phyloP scores from a whole-genome alignment of 2,329 filamentous ascomycete species.

The Diaporthe nobilis region DNA sequence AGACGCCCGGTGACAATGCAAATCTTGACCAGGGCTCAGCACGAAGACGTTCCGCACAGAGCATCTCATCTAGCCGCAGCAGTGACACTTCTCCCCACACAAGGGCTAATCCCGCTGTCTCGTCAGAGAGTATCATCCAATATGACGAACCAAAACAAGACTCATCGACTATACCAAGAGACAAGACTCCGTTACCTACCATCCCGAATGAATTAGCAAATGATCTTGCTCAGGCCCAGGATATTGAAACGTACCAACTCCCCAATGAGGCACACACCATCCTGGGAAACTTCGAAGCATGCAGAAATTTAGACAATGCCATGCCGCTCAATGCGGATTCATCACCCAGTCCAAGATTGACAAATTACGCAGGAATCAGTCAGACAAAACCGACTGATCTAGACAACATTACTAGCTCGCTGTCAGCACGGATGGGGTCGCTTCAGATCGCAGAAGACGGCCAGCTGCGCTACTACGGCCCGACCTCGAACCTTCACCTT shows the following conservation, averaged over 20 bases:
- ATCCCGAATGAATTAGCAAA: not conserved
- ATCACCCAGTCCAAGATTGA: not conserved
- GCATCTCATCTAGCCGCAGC: not conserved
- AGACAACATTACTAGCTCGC: slow-evolving; percentile 3
- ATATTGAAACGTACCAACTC: rapidly evolving
- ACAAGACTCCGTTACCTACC: not conserved
- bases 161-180: not conserved
- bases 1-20: not conserved
- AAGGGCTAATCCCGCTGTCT: not conserved
- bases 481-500: not conserved
- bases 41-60: not conserved
- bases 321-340: not conserved
- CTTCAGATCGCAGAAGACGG: slow-evolving; percentile 8
- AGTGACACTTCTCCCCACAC: not conserved
- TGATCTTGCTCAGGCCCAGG: too few relatives aligned
- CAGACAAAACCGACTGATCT: not conserved
- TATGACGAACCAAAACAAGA: not conserved
- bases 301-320: not conserved
- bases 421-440: not conserved
- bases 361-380: not conserved
- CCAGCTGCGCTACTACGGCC: not conserved
- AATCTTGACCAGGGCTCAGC: not conserved
- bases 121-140: not conserved
- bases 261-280: too few relatives aligned
- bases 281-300: not conserved